Percentiles rank a stretch among this genome's conserved stretches.
phyloP scores from a whole-genome alignment of 495 filamentous ascomycete species.

The Amniculicola lignicola region DNA sequence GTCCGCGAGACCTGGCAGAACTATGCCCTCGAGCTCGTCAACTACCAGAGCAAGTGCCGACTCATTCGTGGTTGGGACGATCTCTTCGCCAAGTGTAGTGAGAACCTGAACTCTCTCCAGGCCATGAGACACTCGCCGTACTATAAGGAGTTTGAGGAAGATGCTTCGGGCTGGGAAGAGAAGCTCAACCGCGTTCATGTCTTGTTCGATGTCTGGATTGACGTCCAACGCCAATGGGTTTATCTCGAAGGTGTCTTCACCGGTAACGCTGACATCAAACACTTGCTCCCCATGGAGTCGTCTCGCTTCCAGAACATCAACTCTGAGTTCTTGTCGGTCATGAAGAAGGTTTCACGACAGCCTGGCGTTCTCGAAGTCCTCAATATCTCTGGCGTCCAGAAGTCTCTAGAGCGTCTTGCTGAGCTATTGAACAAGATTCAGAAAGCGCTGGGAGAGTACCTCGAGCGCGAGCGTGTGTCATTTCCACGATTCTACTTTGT shows the following conservation, averaged over 20 bases:
- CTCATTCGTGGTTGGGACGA: conserved; percentile 98
- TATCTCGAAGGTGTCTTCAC: conserved; percentile 98
- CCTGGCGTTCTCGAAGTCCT: conserved; percentile 93
- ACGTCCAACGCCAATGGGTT: conserved; percentile 98
- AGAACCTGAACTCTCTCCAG: conserved; percentile 94
- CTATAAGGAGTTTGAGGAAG: conserved; percentile 98
- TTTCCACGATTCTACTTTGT: conserved; percentile 99
- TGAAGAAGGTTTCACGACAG: conserved; percentile 97
- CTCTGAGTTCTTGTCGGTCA: conserved; percentile 92
- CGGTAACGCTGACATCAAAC: conserved; percentile 98
- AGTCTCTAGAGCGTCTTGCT: conserved; percentile 88
- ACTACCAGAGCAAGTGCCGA: conserved; percentile 95
- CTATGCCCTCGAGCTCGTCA: conserved; percentile 88
- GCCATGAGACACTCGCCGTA: conserved; percentile 99
- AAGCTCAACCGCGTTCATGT: conserved; percentile 96
- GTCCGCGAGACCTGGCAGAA: conserved; percentile 96
- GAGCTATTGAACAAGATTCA: conserved; percentile 98
- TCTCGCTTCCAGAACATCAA: conserved; percentile 98
- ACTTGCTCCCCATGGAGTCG: conserved; percentile 92
- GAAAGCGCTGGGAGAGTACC: conserved; percentile 96
- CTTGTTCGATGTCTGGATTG: conserved; percentile 98
- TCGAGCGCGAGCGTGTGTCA: conserved; percentile 92
- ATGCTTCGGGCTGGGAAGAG: conserved; percentile 94
- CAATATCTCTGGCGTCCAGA: conserved; percentile 90
- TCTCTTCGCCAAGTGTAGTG: conserved; percentile 95